These are phyloP conservation scores for Citropsis articulata DNA, from an alignment of 345 rosid species.

Conservation along the genomic window DNA sequence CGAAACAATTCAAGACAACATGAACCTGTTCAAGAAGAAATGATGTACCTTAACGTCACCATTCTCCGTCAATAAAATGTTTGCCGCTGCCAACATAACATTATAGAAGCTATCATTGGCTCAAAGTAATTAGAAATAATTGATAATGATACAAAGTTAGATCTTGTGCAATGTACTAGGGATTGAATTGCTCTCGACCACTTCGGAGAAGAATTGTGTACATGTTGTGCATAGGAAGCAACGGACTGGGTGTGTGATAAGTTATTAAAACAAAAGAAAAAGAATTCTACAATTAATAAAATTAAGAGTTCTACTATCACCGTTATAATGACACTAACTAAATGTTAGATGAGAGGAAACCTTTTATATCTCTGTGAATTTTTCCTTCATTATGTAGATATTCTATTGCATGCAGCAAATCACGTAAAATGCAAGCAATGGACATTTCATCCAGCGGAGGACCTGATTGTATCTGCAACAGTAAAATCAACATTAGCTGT, in stretches of 20 bases:
- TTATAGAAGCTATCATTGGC: slow-evolving; percentile 25
- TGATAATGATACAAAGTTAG: slow-evolving; percentile 1
- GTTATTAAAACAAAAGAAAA: not conserved
- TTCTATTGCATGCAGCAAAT: slow-evolving; percentile 95
- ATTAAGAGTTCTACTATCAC: not conserved
- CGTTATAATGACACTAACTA: not conserved
- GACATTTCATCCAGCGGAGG: slow-evolving; percentile 90
- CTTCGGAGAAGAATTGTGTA: not conserved
- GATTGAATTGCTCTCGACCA: not conserved
- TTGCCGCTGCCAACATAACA: slow-evolving; percentile 74
- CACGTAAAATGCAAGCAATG: slow-evolving; percentile 87
- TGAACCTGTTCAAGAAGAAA: slow-evolving; percentile 11
- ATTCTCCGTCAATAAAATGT: slow-evolving; percentile 85
- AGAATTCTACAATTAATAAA: not conserved
- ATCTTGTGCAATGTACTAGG: not conserved
- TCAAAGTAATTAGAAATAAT: slow-evolving; percentile 5
- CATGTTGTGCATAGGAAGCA: not conserved
- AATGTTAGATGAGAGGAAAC: slow-evolving; percentile 27
- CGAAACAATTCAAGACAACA: slow-evolving; percentile 5
- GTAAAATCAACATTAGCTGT: slow-evolving; percentile 23
- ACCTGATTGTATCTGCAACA: slow-evolving; percentile 87
- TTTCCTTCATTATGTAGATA: slow-evolving; percentile 93
- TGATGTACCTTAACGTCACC: slow-evolving; percentile 96
- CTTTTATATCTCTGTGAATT: slow-evolving; percentile 99
- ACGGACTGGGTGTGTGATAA: not conserved